phyloP scores from a whole-genome alignment of 352 stramenopile species.

The Phytophthora cryptogea region DNA sequence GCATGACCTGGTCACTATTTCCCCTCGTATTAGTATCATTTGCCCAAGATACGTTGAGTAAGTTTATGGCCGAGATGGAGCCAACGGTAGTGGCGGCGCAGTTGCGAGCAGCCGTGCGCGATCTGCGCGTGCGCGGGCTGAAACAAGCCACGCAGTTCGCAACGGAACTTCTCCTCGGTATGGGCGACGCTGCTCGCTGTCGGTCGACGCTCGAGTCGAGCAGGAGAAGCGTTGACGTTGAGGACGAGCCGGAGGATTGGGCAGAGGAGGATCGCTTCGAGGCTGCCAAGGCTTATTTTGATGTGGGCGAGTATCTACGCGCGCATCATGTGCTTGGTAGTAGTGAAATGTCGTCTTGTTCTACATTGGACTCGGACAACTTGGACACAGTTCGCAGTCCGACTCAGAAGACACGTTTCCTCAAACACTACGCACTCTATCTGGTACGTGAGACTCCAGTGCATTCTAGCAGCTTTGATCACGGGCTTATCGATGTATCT shows the following conservation, averaged over 20 bases:
- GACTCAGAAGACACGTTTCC: constrained; percentile 60
- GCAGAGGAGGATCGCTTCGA: constrained; percentile 55
- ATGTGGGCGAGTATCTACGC: constrained; percentile 76
- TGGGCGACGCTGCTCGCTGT: constrained; percentile 45
- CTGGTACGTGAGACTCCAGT: constrained; percentile 36
- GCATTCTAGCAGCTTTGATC: no score
- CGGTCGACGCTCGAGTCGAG: neutral
- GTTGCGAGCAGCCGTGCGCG: constrained; percentile 52
- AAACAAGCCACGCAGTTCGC: constrained; percentile 75
- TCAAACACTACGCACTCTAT: constrained; percentile 79
- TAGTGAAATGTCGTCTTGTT: neutral
- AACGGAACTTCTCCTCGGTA: constrained; percentile 75
- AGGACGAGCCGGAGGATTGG: constrained; percentile 22
- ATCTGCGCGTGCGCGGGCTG: constrained; percentile 61
- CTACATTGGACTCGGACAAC: neutral
- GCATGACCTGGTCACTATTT: constrained; percentile 3
- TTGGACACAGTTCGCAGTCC: constrained; percentile 3
- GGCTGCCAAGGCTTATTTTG: constrained; percentile 69
- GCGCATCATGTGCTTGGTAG: constrained; percentile 60
- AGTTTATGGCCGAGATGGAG: constrained; percentile 18
- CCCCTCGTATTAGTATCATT: constrained; percentile 4
- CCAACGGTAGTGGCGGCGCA: constrained; percentile 38
- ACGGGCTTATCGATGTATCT: no score
- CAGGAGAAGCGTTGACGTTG: constrained; percentile 4
- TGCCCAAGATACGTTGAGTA: neutral